These are phyloP conservation scores for Phycomyces nitens DNA, from an alignment of 192 early-diverging fungal species.

Conservation along the genomic window DNA sequence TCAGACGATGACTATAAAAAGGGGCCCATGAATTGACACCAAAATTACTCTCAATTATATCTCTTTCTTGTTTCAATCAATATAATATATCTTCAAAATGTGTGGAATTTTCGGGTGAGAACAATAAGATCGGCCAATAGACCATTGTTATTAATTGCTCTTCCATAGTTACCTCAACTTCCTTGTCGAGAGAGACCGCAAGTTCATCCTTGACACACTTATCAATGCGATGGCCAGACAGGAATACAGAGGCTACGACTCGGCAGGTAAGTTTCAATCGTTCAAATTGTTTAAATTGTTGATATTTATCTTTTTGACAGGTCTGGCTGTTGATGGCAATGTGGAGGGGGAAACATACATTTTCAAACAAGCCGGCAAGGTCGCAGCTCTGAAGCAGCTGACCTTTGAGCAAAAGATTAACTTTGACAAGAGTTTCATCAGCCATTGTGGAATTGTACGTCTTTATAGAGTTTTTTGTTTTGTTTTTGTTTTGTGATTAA, in stretches of 20 bases:
- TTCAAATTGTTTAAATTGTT: neutral
- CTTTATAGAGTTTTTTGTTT: no score
- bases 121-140: neutral
- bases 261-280: constrained; percentile 63
- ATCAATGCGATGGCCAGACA: constrained; percentile 91
- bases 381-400: constrained; percentile 79
- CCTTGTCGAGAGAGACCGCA: constrained; percentile 87
- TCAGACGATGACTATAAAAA: no score
- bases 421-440: constrained; percentile 75
- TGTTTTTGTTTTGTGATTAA: no score
- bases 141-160: neutral
- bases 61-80: constrained; percentile 3
- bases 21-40: neutral
- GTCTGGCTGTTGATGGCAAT: constrained; percentile 92
- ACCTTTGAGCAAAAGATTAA: constrained; percentile 75
- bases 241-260: constrained; percentile 99
- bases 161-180: constrained; percentile 80
- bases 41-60: neutral
- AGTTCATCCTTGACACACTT: constrained; percentile 87
- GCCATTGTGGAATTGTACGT: constrained; percentile 79
- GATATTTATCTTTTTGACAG: constrained; percentile 32
- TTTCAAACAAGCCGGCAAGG: constrained; percentile 95
- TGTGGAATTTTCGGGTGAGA: constrained; percentile 37
- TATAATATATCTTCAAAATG: constrained; percentile 26
- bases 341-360: constrained; percentile 66